Evolutionary conservation across 176 grass and related monocot genomes (phyloP).

Genomic region (Bonia amplexicaulis): DNA sequence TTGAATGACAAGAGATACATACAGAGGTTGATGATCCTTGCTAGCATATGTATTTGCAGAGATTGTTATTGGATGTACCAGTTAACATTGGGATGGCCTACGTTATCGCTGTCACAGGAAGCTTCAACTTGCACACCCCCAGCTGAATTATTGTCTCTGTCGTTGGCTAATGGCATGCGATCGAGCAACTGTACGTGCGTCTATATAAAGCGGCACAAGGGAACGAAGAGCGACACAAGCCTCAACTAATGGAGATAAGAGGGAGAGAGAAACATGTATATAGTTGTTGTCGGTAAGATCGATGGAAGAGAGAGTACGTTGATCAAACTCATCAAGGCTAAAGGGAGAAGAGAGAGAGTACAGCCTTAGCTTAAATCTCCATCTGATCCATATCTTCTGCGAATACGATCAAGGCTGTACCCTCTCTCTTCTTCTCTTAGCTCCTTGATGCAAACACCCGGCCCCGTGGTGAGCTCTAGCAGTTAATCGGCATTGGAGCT

Average conservation of each 20-base stretch:
- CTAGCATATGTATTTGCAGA: too few relatives aligned
- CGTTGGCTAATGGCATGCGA: constrained; percentile 26
- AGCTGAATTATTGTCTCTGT: constrained; percentile 45
- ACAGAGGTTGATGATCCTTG: too few relatives aligned
- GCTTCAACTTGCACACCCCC: constrained; percentile 11
- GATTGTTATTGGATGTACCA: too few relatives aligned
- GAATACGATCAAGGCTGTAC: constrained; percentile 34
- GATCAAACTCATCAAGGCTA: constrained; percentile 21
- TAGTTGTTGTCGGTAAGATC: background rate
- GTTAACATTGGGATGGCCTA: constrained; percentile 33
- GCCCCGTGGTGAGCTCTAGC: background rate
- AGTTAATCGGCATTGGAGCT: background rate
- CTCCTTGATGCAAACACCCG: constrained; percentile 26
- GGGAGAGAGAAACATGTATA: background rate
- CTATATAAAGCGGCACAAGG: constrained; percentile 24
- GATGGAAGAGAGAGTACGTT: background rate
- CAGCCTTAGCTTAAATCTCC: constrained; percentile 19
- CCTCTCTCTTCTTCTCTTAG: constrained; percentile 55
- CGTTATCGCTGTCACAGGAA: background rate
- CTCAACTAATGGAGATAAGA: background rate
- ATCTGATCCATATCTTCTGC: background rate
- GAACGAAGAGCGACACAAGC: background rate
- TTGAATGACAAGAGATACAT: too few relatives aligned
- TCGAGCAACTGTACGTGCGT: too few relatives aligned
- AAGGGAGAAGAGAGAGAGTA: constrained; percentile 56